Evolutionary conservation across 1,139 yeast genomes (phyloP), one percentile per base, ranked within the genome.

Genomic region (Pichia kudriavzevii): DNA sequence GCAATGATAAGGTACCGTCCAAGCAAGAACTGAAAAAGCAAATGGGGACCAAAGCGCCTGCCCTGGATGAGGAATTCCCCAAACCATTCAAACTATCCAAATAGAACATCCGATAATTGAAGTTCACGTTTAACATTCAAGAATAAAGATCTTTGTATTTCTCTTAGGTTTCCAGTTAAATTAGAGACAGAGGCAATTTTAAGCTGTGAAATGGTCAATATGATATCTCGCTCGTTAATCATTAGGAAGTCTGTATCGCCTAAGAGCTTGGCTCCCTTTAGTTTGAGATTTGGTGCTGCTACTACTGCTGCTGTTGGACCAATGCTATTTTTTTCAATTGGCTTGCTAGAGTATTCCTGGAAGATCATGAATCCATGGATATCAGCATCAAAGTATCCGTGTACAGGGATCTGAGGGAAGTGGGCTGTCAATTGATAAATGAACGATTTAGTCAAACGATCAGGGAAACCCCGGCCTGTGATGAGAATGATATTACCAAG

Each of bases 381-480:
- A 51, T 83, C 94, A 6, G 83, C 70, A 54, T 71, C 70, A 35
- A 75, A 64, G 20, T 66, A 41, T 4, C 66, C 72, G 55, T 56
- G 68, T 41, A 69, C 66, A 45, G 63, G 82, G 42, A 52, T 67
- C 1, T 34, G 9, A 0, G 21, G 7, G 49, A 68, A 66, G 35
- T 64, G 61, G 38, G 55, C 55, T 41, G 70, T 54, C 41, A 79
- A 63, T 19, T 65, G 67, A 25, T 35, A 31, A 7, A 84, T 65
- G 46, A 83, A 71, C 41, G 64, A 66, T 17, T 78, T 75, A 15
- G 83, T 80, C 37, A 77, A 64, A 33, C 71, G 61, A 51, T 83
- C 93, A 0, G 93, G 88, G 44, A 64, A 79, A 4, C 93, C 93
- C 52, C 75, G 76, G 0, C 84, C 88, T 0, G 79, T 75, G 1